Evolutionary conservation across 495 filamentous ascomycete genomes (phyloP).

Genomic region (Cercophora sp.): DNA sequence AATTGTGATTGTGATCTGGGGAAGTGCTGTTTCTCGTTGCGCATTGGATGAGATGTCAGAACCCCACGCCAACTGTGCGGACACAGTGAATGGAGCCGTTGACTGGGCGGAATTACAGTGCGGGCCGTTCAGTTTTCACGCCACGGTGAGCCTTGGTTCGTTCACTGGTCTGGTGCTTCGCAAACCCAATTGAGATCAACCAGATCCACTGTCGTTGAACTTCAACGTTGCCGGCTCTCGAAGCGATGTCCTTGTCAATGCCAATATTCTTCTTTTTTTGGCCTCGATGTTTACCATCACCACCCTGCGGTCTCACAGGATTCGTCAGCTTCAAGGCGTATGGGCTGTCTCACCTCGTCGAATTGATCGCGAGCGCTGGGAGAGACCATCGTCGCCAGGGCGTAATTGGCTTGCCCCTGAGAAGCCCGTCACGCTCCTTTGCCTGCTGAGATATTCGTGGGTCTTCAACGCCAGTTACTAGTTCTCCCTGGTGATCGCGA

Average conservation of each 20-base stretch:
- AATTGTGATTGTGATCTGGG: slow-evolving; percentile 5
- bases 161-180: background rate
- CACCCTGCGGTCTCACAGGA: too few relatives aligned
- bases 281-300: too few relatives aligned
- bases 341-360: background rate
- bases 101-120: slow-evolving; percentile 1
- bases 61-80: slow-evolving; percentile 16
- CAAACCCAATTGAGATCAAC: slow-evolving; percentile 1
- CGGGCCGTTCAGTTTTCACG: background rate
- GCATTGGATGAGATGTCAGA: background rate
- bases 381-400: background rate
- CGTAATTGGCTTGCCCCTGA: background rate
- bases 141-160: background rate
- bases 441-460: too few relatives aligned
- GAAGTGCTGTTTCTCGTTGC: background rate
- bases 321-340: too few relatives aligned
- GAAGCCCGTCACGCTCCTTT: background rate
- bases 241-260: too few relatives aligned
- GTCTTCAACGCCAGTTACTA: too few relatives aligned
- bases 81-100: slow-evolving; percentile 8
- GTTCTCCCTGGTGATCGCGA: too few relatives aligned
- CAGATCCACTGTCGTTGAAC: background rate
- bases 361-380: background rate
- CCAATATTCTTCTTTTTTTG: too few relatives aligned
- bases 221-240: background rate